phyloP scores from a whole-genome alignment of 163 green algal species.

The Scenedesmus sp. region DNA sequence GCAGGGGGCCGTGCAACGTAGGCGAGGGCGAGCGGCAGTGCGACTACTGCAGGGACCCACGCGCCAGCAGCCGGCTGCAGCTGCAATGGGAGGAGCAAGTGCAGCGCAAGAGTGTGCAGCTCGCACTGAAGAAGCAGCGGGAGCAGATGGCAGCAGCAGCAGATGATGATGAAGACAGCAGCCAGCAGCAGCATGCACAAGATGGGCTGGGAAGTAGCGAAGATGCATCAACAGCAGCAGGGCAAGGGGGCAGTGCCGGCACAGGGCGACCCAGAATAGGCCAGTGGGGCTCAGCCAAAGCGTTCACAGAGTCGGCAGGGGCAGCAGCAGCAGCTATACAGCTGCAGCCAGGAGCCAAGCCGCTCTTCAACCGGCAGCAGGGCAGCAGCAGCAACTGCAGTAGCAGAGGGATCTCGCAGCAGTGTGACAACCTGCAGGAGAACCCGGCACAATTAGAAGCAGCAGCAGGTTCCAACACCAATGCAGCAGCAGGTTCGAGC shows the following conservation, averaged over 20 bases:
- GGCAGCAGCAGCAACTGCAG: neutral
- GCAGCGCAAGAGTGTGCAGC: neutral
- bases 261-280: neutral
- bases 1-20: conserved; percentile 26
- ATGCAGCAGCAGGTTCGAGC: neutral
- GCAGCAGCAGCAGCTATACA: neutral
- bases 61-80: neutral
- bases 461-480: no score
- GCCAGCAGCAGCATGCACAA: neutral
- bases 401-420: neutral
- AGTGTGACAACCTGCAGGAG: neutral
- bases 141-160: conserved; percentile 1
- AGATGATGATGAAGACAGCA: neutral
- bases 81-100: conserved; percentile 44
- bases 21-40: conserved; percentile 23
- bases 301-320: neutral
- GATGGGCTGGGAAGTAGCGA: neutral
- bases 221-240: neutral
- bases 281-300: neutral
- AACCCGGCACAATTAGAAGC: neutral
- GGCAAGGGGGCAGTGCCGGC: neutral
- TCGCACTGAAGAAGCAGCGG: neutral
- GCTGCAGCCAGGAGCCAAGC: neutral
- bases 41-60: conserved; percentile 41
- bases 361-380: neutral